Conservation (phyloP, 352 stramenopile species). For the Peronospora destructor region DNA sequence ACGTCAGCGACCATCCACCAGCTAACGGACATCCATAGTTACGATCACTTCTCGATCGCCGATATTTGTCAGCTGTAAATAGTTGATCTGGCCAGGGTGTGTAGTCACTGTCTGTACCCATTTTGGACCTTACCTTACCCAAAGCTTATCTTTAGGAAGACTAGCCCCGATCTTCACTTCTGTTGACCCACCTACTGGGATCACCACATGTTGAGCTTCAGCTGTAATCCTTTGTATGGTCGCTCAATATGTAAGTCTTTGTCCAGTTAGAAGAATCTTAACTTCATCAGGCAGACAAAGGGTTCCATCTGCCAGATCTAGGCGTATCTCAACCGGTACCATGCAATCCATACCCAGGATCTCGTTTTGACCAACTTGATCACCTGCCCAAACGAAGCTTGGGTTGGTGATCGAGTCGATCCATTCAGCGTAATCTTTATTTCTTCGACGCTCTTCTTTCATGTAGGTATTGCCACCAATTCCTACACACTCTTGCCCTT, state of each 20-base stretch:
- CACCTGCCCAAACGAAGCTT: constrained; percentile 14
- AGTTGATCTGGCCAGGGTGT: no score
- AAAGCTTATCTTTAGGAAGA: no score
- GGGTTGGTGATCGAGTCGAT: constrained; percentile 1
- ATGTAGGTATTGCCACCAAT: not conserved
- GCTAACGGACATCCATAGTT: no score
- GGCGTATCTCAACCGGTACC: constrained; percentile 1
- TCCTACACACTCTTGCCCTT: not conserved
- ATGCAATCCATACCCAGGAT: constrained; percentile 21
- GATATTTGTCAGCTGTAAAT: no score
- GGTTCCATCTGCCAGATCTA: constrained; percentile 9
- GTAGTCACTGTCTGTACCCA: no score
- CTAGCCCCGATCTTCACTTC: not conserved
- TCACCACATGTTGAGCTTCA: not conserved
- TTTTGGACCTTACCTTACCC: no score
- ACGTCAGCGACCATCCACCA: no score
- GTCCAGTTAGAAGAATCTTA: not conserved
- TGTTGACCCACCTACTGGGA: not conserved
- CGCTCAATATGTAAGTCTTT: not conserved
- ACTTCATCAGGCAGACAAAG: constrained; percentile 13
- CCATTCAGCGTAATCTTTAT: constrained; percentile 14
- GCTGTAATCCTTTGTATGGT: not conserved
- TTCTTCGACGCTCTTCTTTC: constrained; percentile 1
- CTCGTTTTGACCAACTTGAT: constrained; percentile 8
- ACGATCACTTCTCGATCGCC: no score